Base-by-base conservation (phyloP, 1,139 yeast genomes). In the Blastobotrys serpentis region DNA sequence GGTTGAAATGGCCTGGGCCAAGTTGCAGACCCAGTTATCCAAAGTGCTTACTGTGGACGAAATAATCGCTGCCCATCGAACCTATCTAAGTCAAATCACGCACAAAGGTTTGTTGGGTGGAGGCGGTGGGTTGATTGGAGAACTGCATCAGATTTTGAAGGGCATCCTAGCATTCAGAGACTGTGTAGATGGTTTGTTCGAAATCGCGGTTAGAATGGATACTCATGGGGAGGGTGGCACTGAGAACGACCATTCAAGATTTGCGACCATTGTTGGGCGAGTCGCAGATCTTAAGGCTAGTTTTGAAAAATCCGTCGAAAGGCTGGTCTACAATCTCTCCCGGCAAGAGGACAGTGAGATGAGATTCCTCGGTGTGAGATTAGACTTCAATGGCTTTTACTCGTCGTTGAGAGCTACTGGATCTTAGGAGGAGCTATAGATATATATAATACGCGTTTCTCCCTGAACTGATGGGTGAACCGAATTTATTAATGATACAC, bases 1-100 rank as follows among this genome's bases (percentile, higher is more conserved):
- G 16, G 65, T 71, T 10, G 74, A 69, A 48, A 60, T 66, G 52
- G 66, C 72, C 11, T 71, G 75, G 75, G 56, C 54, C 4, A 55
- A 55, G 43, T 49, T 71, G 40, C 64, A 61, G 45, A 49, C 48
- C 6, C 59, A 61, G 42, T 58, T 71, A 4, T 46, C 55, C 41
- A 30, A 54, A 19, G 46, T 30, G 13, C 54, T 62, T 13, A 67
- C 72, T 1, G 65, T 71, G 13, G 75, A 71, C 52, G 68, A 68
- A 44, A 60, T 68, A 26, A 62, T 65, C 30, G 56, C 54, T 7
- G 66, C 67, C 4, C 75, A 71, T 51, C 51, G 56, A 19, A 52
- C 54, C 32, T 71, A 67, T 48, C 57, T 72, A n/a, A 52, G 50
- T 18, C 60, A 59, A 18, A 69, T 71, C 41, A 59, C 65, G 7